Base-by-base conservation (phyloP, 331 rosid species). In the Acacia pycnantha region DNA sequence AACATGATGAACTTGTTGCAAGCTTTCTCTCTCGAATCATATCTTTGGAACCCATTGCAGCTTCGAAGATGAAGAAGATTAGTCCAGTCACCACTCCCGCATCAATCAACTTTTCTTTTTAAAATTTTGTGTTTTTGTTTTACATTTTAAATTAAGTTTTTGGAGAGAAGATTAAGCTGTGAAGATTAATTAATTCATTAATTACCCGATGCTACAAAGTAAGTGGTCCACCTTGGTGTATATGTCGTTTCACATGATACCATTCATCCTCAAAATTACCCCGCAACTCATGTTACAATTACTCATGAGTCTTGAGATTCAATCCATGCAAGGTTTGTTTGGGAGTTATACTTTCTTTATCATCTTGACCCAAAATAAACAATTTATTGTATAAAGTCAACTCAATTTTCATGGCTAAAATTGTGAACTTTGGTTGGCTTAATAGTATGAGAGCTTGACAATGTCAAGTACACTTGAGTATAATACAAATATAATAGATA, bases 221-320 rank as follows among this genome's bases (percentile, higher is more conserved):
- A 90, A 16, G 82, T 64, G 74, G 82, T 22, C 94, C 92, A 90
- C 78, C 89, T 74, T n/a, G 90, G 87, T 81, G 88, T 87, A 73
- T 81, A 90, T 2, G 89, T 86, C 7, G 85, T 72, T 54, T 83
- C 51, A 86, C 75, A 19, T 74, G 24, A 53, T 68, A 77, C 88
- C 87, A 85, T 40, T 73, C 76, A 54, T 86, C 81, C 35, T 53
- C 75, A 13, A 73, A 70, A 47, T 37, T 15, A 35, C 72, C 87
- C 94, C 86, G 70, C 50, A 67, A 48, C 16, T 47, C 2, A 47
- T 19, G 35, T 27, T 21, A 14, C 29, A 19, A 12, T 47, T 48
- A 31, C 15, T 58, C 8, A 26, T 24, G 8, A 61, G 27, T 3
- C 33, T 2, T 22, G 33, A 24, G n/a, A 5, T 48, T 48, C 53